Base-by-base conservation (phyloP, 1,139 yeast species). In the Lodderomyces elongisporus region DNA sequence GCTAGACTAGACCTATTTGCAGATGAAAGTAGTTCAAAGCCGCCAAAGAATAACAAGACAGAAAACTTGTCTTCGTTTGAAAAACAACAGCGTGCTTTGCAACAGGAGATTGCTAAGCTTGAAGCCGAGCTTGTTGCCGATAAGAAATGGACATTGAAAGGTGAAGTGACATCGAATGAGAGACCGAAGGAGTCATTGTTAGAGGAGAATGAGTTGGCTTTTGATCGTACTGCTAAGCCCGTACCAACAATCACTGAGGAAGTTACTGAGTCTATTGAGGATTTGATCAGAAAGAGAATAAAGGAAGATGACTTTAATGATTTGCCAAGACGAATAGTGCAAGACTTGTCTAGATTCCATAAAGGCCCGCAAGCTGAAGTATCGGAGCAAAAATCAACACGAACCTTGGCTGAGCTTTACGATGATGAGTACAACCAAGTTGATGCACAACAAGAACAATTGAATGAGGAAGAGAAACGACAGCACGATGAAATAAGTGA, bases 161-260 rank as follows among this genome's bases (percentile, higher is more conserved):
- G 98, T 58, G 98, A 91, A 60, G 88, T 87, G 2, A 73, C 75
- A 34, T 85, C 89, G 1, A 75, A 71, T 42, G 85, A 82, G 45
- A 74, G 98, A 51, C 95, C 95, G 3, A 66, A 69, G 32, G 96
- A 91, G 58, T 82, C 97, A 1, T 65, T 91, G 25, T 52, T 68
- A 39, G 68, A 63, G 37, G 72, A 66, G 39, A 56, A 61, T 5
- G 71, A 62, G 34, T 56, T 68, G 33, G 67, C 63, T 35, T 68
- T 68, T 37, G 74, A 68, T 43, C 60, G 74, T 46, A 66, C 70
- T 3, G 56, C 71, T 20, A 65, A 65, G 35, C 70, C 70, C 1
- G 96, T 88, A 2, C 98, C 98, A 1, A 88, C 88, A 6, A 85
- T 89, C 39, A 91, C 98, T 1, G 79, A 79, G 49, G 96, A 88